Base-by-base conservation (phyloP, 2,329 filamentous ascomycete species). In the Scedosporium dehoogii region DNA sequence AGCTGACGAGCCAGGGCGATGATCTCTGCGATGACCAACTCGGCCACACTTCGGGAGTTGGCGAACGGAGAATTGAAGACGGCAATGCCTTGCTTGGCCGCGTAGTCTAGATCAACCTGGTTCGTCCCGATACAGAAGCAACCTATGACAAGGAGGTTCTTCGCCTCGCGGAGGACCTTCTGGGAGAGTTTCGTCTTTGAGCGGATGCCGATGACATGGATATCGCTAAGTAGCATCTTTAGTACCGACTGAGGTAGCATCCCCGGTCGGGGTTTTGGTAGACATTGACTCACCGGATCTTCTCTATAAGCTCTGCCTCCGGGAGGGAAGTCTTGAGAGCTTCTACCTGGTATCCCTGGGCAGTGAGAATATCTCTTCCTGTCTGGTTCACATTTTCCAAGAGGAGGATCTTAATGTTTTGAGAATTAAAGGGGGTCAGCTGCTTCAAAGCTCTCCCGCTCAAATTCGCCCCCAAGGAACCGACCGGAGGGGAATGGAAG, bases 81-180 rank as follows among this genome's bases (percentile, higher is more conserved):
- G 42, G 92, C 92, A 73, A 97, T 96, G 67, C 94, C 92, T 72
- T 90, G 85, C 68, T 83, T 82, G 58, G 91, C 91, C 33, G 92
- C 91, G 72, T 86, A 93, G 65, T 91, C 84, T 64, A 96, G 85
- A 73, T 96, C 88, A 67, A 96, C 92, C 75, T 96, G 92, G 78
- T 96, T 97, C 63, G 94, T 99, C 67, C 94, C 94, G 70, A 99
- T 99, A 75, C 94, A 99, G 83, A 99, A 99, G 79, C 94, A 99
- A 65, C 94, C 94, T 69, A 97, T 86, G 65, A 97, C 94, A 64
- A 97, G 89, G 61, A 99, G 83, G 74, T 97, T 96, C 79, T 92
- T 96, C 62, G 94, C 94, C 73, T 96, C 88, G 63, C 85, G 83
- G 65, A 99, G 83, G 29, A 99, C 90, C 70, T 87, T 88, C 66